These are phyloP conservation scores for Sporothrix inflata DNA, from an alignment of 2,329 filamentous ascomycete genomes.

Conservation along the genomic window DNA sequence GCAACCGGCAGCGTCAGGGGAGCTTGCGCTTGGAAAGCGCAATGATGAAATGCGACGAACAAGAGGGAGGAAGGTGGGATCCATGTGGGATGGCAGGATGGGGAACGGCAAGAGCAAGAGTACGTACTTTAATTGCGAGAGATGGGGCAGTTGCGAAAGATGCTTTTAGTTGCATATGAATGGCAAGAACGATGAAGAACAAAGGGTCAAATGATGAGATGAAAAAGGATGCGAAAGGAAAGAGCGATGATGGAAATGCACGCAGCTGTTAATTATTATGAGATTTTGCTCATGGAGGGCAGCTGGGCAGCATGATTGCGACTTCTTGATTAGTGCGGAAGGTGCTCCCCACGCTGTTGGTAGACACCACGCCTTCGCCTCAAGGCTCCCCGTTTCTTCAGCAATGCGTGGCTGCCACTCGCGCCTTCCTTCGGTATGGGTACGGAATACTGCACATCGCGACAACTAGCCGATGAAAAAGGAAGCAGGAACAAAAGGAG, in stretches of 20 bases:
- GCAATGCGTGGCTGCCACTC: constrained; percentile 1
- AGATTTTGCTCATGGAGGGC: constrained; percentile 2
- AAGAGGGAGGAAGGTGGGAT: not conserved
- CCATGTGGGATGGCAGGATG: not conserved
- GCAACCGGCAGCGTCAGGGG: not conserved
- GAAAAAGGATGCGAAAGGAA: constrained; percentile 1
- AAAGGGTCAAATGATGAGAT: not conserved
- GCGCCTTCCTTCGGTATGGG: not conserved
- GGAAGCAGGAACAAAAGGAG: not conserved
- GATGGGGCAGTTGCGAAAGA: not conserved
- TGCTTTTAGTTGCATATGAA: not conserved
- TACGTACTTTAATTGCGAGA: not conserved
- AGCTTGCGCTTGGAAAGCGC: not conserved
- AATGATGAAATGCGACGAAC: constrained; percentile 21
- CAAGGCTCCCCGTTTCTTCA: constrained; percentile 9
- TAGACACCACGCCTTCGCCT: not conserved
- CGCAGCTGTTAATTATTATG: not conserved
- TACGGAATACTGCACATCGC: not conserved
- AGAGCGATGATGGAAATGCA: constrained; percentile 5
- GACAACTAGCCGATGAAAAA: not conserved
- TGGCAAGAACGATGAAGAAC: not conserved
- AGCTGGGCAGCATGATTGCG: constrained; percentile 11
- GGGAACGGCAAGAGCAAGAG: not conserved
- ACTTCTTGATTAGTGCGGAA: constrained; percentile 12
- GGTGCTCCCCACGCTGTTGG: not conserved